phyloP scores from a whole-genome alignment of 768 basidiomycete species.

The Boletus rex-veris region DNA sequence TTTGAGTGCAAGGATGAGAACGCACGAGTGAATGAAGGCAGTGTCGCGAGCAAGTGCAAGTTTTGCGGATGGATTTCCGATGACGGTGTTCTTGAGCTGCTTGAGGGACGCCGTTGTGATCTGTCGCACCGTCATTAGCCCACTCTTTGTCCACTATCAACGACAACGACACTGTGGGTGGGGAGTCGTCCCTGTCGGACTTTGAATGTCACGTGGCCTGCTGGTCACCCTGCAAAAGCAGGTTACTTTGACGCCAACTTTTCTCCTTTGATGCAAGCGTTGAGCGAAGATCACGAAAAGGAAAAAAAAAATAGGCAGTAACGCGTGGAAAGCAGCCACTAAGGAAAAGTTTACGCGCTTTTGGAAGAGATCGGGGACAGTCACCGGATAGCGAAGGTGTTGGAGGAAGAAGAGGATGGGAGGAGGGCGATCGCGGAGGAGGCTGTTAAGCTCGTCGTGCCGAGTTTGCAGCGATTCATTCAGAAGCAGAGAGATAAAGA shows the following conservation, averaged over 20 bases:
- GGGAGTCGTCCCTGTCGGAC: too few relatives aligned
- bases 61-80: constrained; percentile 78
- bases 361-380: constrained; percentile 77
- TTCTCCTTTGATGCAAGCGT: constrained; percentile 66
- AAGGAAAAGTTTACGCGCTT: constrained; percentile 85
- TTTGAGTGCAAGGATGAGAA: constrained; percentile 2
- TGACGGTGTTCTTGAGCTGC: constrained; percentile 69
- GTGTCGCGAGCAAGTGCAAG: constrained; percentile 52
- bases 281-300: constrained; percentile 44
- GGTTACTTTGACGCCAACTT: constrained; percentile 84
- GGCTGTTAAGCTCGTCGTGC: constrained; percentile 72
- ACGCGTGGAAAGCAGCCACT: constrained; percentile 46
- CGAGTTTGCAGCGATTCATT: constrained; percentile 67
- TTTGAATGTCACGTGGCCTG: too few relatives aligned
- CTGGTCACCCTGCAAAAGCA: constrained; percentile 79
- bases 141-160: too few relatives aligned
- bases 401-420: constrained; percentile 67
- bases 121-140: constrained; percentile 25
- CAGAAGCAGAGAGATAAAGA: constrained; percentile 78
- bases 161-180: too few relatives aligned
- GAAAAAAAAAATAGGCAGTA: constrained; percentile 48
- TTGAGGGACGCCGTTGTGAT: constrained; percentile 45
- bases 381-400: constrained; percentile 62
- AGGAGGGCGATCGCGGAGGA: constrained; percentile 64
- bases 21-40: constrained; percentile 53